Evolutionary conservation across 306 rosid genomes (phyloP).

Genomic region (Quercus mongolica): DNA sequence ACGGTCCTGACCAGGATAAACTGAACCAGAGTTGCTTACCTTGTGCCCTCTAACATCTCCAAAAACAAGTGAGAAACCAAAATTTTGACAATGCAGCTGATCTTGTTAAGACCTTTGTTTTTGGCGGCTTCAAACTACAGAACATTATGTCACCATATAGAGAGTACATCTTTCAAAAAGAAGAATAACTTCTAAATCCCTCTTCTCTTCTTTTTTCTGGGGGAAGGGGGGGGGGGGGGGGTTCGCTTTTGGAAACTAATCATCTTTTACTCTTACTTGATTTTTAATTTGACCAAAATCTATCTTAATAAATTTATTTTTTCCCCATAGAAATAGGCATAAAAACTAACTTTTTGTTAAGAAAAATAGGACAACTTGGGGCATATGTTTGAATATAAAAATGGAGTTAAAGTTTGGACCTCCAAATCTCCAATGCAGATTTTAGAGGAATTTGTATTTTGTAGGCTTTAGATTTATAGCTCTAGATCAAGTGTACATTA

Average conservation of each 20-base stretch:
- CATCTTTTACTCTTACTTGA: background rate
- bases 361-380: too few species aligned
- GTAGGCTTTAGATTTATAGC: background rate
- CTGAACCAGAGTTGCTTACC: slow-evolving; percentile 56
- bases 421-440: background rate
- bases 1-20: slow-evolving; percentile 35
- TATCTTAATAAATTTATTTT: too few species aligned
- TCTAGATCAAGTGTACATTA: background rate
- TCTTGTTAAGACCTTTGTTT: background rate
- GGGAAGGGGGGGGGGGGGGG: accelerated
- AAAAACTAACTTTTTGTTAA: too few species aligned
- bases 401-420: background rate
- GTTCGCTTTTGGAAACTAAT: background rate
- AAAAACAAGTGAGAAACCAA: slow-evolving; percentile 18
- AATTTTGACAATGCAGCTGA: slow-evolving; percentile 5
- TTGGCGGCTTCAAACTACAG: background rate
- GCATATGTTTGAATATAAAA: background rate
- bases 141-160: background rate
- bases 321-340: too few species aligned
- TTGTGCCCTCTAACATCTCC: slow-evolving; percentile 69
- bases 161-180: background rate
- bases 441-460: background rate
- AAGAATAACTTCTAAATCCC: slow-evolving; percentile 4
- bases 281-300: background rate
- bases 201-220: background rate